Conservation (phyloP, 345 rosid species). For the Corchorus olitorius region DNA sequence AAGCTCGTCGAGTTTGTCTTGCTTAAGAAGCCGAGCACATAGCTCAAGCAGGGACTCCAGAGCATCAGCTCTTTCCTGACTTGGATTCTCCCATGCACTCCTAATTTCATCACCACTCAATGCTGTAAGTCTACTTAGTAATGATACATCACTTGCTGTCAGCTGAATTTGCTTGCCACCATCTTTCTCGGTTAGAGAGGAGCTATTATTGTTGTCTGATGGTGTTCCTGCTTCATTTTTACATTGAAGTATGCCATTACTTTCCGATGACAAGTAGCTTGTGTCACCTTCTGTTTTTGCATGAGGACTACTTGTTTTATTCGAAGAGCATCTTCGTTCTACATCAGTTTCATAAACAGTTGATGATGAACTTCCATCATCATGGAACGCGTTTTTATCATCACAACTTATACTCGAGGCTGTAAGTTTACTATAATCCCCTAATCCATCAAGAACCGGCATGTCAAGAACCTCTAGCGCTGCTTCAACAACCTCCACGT, state of each 20-base stretch:
- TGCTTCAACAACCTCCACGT: conserved; percentile 18
- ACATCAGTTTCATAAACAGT: conserved; percentile 29
- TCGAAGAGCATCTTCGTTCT: conserved; percentile 30
- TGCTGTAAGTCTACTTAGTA: conserved; percentile 58
- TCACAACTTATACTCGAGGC: conserved; percentile 19
- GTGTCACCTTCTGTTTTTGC: conserved; percentile 33
- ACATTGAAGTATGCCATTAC: conserved; percentile 23
- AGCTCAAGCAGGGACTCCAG: conserved; percentile 89
- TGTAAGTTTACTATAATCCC: conserved; percentile 25
- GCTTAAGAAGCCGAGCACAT: conserved; percentile 86
- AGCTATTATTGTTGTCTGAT: conserved; percentile 30
- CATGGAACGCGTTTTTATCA: conserved; percentile 20
- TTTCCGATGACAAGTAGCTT: conserved; percentile 37
- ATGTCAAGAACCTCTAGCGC: conserved; percentile 13
- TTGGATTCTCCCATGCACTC: conserved; percentile 53
- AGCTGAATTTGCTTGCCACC: conserved; percentile 33
- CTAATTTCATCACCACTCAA: conserved; percentile 46
- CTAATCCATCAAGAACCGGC: conserved; percentile 28
- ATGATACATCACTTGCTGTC: conserved; percentile 50
- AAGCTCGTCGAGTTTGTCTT: conserved; percentile 84
- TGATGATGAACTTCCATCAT: conserved; percentile 32
- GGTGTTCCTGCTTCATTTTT: conserved; percentile 29
- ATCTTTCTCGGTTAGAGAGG: conserved; percentile 35
- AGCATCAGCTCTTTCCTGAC: conserved; percentile 86
- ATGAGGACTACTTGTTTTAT: conserved; percentile 33